phyloP scores from a whole-genome alignment of 176 grass and related monocot species.

The Hyparrhenia diplandra region DNA sequence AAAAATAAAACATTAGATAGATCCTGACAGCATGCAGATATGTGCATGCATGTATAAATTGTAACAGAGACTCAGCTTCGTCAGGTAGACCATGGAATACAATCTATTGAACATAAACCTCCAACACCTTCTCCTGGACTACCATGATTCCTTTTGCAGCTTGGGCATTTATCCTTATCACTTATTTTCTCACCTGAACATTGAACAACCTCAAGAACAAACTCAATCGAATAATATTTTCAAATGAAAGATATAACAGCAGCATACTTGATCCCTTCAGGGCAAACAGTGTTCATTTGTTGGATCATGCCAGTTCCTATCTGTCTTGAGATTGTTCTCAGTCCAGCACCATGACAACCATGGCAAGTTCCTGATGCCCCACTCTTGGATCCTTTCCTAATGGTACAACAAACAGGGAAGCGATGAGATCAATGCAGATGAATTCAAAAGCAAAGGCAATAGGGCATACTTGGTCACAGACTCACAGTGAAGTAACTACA shows the following conservation, averaged over 20 bases:
- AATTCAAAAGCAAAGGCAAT: neutral
- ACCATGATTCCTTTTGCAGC: constrained; percentile 77
- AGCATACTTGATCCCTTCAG: constrained; percentile 73
- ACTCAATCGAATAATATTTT: neutral
- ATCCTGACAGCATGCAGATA: neutral
- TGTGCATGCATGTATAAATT: neutral
- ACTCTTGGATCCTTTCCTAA: constrained; percentile 90
- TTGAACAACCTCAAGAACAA: constrained; percentile 7
- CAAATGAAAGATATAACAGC: constrained; percentile 4
- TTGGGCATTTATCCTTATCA: constrained; percentile 80
- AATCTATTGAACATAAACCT: constrained; percentile 93
- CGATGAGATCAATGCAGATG: constrained; percentile 19
- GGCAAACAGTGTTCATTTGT: constrained; percentile 82
- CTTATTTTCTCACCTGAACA: constrained; percentile 84
- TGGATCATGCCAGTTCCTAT: constrained; percentile 97
- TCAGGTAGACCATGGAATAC: constrained; percentile 94
- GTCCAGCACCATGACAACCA: constrained; percentile 72
- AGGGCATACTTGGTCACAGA: neutral
- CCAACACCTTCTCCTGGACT: constrained; percentile 74
- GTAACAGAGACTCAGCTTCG: constrained; percentile 67
- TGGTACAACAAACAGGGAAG: constrained; percentile 11
- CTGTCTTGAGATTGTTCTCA: constrained; percentile 79
- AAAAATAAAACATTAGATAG: neutral
- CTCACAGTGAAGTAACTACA: neutral
- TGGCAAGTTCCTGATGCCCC: constrained; percentile 66